Evolutionary conservation across 2,329 filamentous ascomycete genomes (phyloP).

Genomic region (Xylaria sp.): DNA sequence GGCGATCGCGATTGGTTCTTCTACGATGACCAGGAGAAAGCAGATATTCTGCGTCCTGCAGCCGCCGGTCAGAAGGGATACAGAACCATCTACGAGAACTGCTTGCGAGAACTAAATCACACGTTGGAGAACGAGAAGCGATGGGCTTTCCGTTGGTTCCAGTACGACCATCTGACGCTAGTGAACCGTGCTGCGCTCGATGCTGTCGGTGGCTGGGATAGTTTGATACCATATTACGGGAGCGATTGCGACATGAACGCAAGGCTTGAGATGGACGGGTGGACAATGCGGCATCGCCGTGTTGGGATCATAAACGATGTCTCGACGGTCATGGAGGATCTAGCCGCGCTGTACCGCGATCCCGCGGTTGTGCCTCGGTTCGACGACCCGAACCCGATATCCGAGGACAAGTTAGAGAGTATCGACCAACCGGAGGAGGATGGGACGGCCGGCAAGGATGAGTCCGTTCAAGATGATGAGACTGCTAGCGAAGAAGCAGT

Average conservation of each 20-base stretch:
- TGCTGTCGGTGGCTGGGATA: slow-evolving; percentile 62
- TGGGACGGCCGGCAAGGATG: slow-evolving; percentile 11
- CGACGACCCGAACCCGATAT: slow-evolving; percentile 51
- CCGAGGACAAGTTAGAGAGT: slow-evolving; percentile 42
- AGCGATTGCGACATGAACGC: slow-evolving; percentile 62
- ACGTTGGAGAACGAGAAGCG: slow-evolving; percentile 56
- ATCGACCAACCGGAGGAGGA: slow-evolving; percentile 37
- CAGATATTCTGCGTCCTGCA: slow-evolving; percentile 44
- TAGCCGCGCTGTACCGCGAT: slow-evolving; percentile 53
- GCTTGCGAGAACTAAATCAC: slow-evolving; percentile 46
- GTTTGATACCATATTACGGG: slow-evolving; percentile 62
- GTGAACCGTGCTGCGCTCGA: slow-evolving; percentile 60
- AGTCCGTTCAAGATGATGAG: slow-evolving; percentile 7
- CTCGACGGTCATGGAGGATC: slow-evolving; percentile 53
- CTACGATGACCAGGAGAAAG: slow-evolving; percentile 49
- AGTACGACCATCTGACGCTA: slow-evolving; percentile 59
- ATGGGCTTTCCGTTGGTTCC: slow-evolving; percentile 55
- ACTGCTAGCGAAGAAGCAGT: slow-evolving; percentile 9
- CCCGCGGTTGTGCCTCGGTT: slow-evolving; percentile 47
- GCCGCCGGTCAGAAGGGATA: slow-evolving; percentile 48
- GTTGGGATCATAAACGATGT: slow-evolving; percentile 55
- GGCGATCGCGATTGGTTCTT: slow-evolving; percentile 47
- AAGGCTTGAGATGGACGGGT: slow-evolving; percentile 53
- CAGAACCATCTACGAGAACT: slow-evolving; percentile 49
- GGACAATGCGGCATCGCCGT: slow-evolving; percentile 49